A percentile compares a stretch with the other conserved stretches of the same genome.
These are phyloP conservation scores for Apiospora phragmitis DNA, from an alignment of 2,329 filamentous ascomycete species.

Conservation along the genomic window DNA sequence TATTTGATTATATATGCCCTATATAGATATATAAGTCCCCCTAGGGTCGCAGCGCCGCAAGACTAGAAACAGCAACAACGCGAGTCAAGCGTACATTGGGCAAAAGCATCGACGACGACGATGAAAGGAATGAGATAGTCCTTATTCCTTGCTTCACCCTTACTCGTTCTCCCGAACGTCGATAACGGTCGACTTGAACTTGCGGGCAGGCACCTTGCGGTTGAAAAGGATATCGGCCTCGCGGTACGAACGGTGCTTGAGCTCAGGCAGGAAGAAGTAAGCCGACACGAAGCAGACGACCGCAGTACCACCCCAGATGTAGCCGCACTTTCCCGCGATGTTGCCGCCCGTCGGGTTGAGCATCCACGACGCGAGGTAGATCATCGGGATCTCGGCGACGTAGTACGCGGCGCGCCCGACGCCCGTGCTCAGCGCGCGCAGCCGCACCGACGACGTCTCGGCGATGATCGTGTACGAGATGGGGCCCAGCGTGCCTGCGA, in stretches of 20 bases:
- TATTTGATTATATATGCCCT: too few species aligned
- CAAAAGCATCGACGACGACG: background rate
- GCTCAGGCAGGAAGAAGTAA: conserved; percentile 41
- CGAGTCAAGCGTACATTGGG: background rate
- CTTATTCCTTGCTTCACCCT: background rate
- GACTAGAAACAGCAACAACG: too few species aligned
- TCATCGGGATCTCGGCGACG: conserved; percentile 37
- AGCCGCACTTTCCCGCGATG: conserved; percentile 36
- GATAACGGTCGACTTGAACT: conserved; percentile 9
- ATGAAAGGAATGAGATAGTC: background rate
- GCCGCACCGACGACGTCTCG: conserved; percentile 41
- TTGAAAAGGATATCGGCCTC: conserved; percentile 46
- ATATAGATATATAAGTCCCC: too few species aligned
- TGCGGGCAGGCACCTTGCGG: background rate
- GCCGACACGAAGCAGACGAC: conserved; percentile 38
- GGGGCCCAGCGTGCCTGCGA: conserved; percentile 43
- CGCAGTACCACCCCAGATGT: conserved; percentile 30
- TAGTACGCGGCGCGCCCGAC: conserved; percentile 35
- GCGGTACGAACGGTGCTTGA: conserved; percentile 40
- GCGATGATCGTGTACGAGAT: conserved; percentile 43
- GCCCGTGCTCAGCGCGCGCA: conserved; percentile 21
- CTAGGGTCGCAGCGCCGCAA: too few species aligned
- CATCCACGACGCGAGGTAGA: conserved; percentile 31
- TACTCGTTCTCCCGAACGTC: conserved; percentile 41
- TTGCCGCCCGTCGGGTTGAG: conserved; percentile 30